These are phyloP conservation scores for Malus hybrid DNA, from an alignment of 331 rosid species.

Conservation along the genomic window DNA sequence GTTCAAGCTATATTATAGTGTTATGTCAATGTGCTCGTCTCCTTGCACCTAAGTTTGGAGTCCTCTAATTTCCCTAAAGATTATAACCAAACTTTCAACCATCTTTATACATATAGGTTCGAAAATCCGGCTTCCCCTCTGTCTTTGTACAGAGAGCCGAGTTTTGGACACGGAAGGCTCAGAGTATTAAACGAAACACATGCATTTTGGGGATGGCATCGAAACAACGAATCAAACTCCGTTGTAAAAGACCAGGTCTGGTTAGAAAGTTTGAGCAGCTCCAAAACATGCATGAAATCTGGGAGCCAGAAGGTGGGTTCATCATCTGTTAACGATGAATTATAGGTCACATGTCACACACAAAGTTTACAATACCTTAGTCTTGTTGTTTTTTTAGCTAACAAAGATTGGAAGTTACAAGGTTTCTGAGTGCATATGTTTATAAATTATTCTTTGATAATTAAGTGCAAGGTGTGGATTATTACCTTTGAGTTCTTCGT, in stretches of 20 bases:
- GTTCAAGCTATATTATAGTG: background rate
- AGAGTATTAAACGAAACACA: slow-evolving; percentile 48
- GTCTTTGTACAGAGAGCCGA: slow-evolving; percentile 60
- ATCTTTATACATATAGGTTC: slow-evolving; percentile 27
- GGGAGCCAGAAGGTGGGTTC: background rate
- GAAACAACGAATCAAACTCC: slow-evolving; percentile 53
- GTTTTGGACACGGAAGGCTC: slow-evolving; percentile 78
- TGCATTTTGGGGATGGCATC: slow-evolving; percentile 80
- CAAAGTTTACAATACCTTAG: background rate
- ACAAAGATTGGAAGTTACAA: background rate
- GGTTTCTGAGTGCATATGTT: background rate
- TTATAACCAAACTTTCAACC: background rate
- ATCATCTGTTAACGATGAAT: slow-evolving; percentile 27
- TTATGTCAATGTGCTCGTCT: background rate
- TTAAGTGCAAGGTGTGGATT: background rate
- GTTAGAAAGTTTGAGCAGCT: slow-evolving; percentile 36
- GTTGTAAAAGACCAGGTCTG: slow-evolving; percentile 43
- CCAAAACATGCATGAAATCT: slow-evolving; percentile 21
- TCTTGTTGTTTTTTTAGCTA: background rate
- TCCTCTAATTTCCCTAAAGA: too few species aligned
- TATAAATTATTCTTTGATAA: background rate
- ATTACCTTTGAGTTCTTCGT: background rate
- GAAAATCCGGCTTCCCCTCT: slow-evolving; percentile 36
- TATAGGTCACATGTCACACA: slow-evolving; percentile 4
- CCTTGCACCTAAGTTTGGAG: too few species aligned